These are phyloP conservation scores for Rhodotorula sp. DNA, from an alignment of 1,284 basidiomycete species.

Conservation along the genomic window DNA sequence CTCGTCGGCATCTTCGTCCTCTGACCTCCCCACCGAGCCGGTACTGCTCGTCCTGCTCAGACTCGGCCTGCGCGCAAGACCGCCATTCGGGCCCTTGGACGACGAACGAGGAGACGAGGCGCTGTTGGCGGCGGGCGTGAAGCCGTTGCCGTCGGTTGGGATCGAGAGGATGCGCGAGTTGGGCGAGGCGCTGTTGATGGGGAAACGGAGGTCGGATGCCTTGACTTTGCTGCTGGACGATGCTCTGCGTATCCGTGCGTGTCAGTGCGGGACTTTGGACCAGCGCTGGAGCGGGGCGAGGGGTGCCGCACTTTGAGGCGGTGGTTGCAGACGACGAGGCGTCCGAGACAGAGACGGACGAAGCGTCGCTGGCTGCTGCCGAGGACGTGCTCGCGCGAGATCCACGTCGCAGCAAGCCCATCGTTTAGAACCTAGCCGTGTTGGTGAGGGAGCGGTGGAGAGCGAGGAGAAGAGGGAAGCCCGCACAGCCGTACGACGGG, in stretches of 20 bases:
- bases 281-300: background rate
- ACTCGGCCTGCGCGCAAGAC: background rate
- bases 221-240: conserved; percentile 20
- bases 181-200: conserved; percentile 22
- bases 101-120: background rate
- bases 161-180: conserved; percentile 32
- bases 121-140: background rate
- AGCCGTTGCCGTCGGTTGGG: conserved; percentile 6
- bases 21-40: background rate
- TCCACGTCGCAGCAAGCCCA: no score
- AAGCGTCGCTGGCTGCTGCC: background rate
- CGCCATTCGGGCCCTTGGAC: background rate
- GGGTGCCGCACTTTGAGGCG: background rate
- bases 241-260: background rate
- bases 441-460: background rate
- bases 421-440: no score
- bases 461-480: background rate
- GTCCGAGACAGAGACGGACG: background rate
- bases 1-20: background rate
- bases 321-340: background rate
- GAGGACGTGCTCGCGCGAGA: no score
- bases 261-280: background rate
- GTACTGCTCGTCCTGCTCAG: background rate
- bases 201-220: conserved; percentile 20
- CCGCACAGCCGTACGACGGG: no score